Base-by-base conservation (phyloP, 2,329 filamentous ascomycete species). In the Colletotrichum melonis region DNA sequence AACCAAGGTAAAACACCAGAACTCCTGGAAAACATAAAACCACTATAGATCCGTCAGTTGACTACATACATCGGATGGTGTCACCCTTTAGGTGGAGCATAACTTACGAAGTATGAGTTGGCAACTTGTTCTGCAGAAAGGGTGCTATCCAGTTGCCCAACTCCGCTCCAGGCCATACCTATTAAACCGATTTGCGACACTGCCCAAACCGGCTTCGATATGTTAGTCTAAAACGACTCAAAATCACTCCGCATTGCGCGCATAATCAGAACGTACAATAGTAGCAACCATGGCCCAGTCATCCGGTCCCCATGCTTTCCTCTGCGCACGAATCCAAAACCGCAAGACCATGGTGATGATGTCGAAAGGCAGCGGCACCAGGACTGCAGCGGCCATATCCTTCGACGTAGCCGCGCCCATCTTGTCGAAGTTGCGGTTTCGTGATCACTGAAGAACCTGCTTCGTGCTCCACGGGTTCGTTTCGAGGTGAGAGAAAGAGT, bases 101-200 rank as follows among this genome's bases (percentile, higher is more conserved):
- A 11, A 70, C 60, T 62, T 38, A 73, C 70, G 22, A 73, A 73
- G 19, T 73, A 73, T 0, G 70, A 73, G 11, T 70, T 57, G 4
- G 60, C 60, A 5, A 7, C 5, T 12, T 73, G 70, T n/a, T 73
- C 26, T n/a, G 42, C 22, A 16, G 60, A 65, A 5, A 73, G 26
- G 12, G 70, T 73, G 7, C 28, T 7, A 6, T 73, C 70, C 14
- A 70, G 46, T 26, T 65, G 67, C 2, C 70, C 70, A 38, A 73
- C 70, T n/a, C 70, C 70, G n/a, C 70, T 73, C 70, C 70, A 73
- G 16, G 70, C 70, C 70, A 73, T 70, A 32, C 70, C 70, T 11
- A 73, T 42, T 16, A 73, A 57, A 0, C 70, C 70, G 22, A 73
- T 49, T 28, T 73, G 67, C 2, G 54, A 60, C 8, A 73, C 32